phyloP scores from a whole-genome alignment of 2,329 filamentous ascomycete species.

The Eutypa lata region DNA sequence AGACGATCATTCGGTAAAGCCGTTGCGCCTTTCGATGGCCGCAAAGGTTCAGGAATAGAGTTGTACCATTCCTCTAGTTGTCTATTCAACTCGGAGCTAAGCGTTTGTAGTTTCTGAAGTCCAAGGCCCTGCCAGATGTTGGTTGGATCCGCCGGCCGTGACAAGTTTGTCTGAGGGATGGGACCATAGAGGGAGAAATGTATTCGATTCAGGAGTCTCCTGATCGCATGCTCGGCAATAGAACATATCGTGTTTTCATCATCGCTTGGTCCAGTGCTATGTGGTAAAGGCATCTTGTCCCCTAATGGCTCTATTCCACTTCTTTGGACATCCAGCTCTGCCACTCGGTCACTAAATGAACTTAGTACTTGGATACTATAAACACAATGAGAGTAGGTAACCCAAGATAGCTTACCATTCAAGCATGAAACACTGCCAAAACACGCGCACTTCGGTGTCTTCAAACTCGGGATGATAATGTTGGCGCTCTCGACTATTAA shows the following conservation, averaged over 20 bases:
- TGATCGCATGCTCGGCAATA: constrained; percentile 39
- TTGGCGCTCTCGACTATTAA: constrained; percentile 14
- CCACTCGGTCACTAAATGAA: constrained; percentile 59
- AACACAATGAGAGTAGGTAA: neutral
- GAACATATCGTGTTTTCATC: constrained; percentile 35
- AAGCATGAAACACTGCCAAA: constrained; percentile 70
- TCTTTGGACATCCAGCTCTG: constrained; percentile 51
- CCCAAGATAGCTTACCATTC: constrained; percentile 55
- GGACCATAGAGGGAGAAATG: constrained; percentile 38
- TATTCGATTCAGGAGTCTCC: constrained; percentile 40
- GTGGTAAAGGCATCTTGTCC: constrained; percentile 33
- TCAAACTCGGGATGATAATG: constrained; percentile 23
- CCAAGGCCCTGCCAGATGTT: constrained; percentile 23
- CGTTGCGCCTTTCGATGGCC: constrained; percentile 55
- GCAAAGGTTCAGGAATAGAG: constrained; percentile 32
- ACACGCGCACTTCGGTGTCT: constrained; percentile 55
- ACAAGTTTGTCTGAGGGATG: constrained; percentile 17
- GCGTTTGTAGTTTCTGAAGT: constrained; percentile 26
- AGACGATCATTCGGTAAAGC: constrained; percentile 60
- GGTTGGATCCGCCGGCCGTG: constrained; percentile 16
- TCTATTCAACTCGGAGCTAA: constrained; percentile 35
- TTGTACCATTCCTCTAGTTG: constrained; percentile 37
- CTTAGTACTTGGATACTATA: constrained; percentile 4
- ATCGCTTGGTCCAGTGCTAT: constrained; percentile 28
- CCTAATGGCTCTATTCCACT: constrained; percentile 36